Base-by-base conservation (phyloP, 208 protist species). In the Trypanosoma theileri region DNA sequence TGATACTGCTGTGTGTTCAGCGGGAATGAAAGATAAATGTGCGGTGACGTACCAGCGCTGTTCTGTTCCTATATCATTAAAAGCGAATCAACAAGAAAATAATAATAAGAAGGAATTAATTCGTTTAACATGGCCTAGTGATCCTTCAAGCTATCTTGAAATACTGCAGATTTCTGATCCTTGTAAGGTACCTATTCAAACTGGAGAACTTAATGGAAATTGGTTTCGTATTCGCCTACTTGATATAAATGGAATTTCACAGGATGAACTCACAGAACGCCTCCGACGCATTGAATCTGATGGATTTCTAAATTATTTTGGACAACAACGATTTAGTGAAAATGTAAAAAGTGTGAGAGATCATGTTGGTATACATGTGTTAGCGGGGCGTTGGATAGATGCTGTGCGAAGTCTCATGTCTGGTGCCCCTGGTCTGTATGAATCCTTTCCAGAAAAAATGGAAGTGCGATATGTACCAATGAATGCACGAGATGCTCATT, bases 251-350 rank as follows among this genome's bases (percentile, higher is more conserved):
- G 82, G 64, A 14, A 66, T 73, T 0, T 31, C 53, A 10, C 52
- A n/a, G 17, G 42, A 17, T 6, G 71, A 62, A 53, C 51, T 88
- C 12, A 42, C 66, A 41, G 35, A 54, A 17, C 85, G 89, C 31
- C 63, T 93, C 26, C 31, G 64, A 10, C 58, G 21, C 17, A 65
- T 86, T 1, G 57, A 60, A 28, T 26, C 56, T 7, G 35, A 66
- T 45, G 97, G 97, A 3, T 98, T 98, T 71, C 51, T 98, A 61
- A 98, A 98, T 75, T 98, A 98, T 71, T 98, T 97, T 77, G 97
- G 97, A 11, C 88, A 95, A 69, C 96, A 98, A 81, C 89, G 96
- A 46, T 98, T 98, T 74, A 92, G 90, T 52, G 82, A 91, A 65
- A 69, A 79, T 11, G 59, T 86, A 12, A 44, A 19, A 35, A 53